A percentile compares a stretch with the other conserved stretches of the same genome.
These are phyloP conservation scores for Mucor lusitanicus DNA, from an alignment of 371 early-diverging fungal genomes.

Conservation along the genomic window DNA sequence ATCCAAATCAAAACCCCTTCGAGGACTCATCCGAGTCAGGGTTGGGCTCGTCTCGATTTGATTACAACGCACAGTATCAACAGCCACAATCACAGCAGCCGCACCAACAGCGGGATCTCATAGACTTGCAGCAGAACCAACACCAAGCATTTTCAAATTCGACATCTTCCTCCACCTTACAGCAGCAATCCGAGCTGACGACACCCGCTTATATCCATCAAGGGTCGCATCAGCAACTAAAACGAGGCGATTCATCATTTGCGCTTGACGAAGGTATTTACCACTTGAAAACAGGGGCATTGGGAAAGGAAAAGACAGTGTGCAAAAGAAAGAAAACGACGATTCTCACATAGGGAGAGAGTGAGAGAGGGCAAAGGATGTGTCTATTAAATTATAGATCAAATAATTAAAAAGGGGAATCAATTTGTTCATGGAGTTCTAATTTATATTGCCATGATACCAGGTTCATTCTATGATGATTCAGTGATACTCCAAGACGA, in stretches of 20 bases:
- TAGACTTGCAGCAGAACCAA: conserved; percentile 22
- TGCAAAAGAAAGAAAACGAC: too few species aligned
- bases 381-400: not conserved
- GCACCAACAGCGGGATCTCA: conserved; percentile 11
- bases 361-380: too few species aligned
- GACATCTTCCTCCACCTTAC: conserved; percentile 14
- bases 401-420: not conserved
- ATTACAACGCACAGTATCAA: conserved; percentile 5
- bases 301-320: not conserved
- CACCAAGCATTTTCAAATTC: conserved; percentile 10
- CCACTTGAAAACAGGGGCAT: not conserved
- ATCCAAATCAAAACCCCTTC: conserved; percentile 23
- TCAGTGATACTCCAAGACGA: conserved; percentile 37
- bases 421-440: not conserved
- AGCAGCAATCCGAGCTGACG: conserved; percentile 1
- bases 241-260: conserved; percentile 30
- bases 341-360: too few species aligned
- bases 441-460: not conserved
- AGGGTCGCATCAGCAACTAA: conserved; percentile 11
- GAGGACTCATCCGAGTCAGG: conserved; percentile 32
- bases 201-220: conserved; percentile 21
- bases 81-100: not conserved
- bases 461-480: conserved; percentile 51
- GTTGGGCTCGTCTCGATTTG: conserved; percentile 14
- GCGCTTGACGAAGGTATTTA: conserved; percentile 30